Evolutionary conservation across 2,329 filamentous ascomycete species (phyloP), one percentile per base, ranked within the genome.

Genomic region (Cadophora sp.): DNA sequence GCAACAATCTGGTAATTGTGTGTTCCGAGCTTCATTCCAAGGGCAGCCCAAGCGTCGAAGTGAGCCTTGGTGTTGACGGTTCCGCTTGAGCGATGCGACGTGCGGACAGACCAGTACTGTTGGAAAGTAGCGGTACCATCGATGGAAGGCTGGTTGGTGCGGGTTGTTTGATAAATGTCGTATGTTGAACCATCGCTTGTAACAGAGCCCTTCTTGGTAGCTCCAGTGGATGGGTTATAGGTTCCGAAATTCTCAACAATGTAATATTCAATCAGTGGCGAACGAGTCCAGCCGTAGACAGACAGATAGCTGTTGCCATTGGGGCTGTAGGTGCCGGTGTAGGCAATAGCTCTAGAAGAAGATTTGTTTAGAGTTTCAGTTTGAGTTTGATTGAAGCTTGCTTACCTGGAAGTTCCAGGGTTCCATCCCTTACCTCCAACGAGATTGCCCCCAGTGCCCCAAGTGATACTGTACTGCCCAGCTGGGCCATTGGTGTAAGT

Each of bases 61-160:
- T 86, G 84, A 69, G 80, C 82, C 39, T 74, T 76, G 3, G 80
- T 79, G 43, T 80, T 83, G 69, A 88, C 82, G 9, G 81, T 83
- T 1, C 85, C 85, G 62, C 80, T 78, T 30, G 79, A 78, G 59
- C 84, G 80, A 80, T 86, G 84, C 64, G 70, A 78, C 68, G 78
- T 76, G 66, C 84, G 81, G 24, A 86, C 81, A n/a, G 81, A 83
- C 82, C 81, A 85, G 77, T 81, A 85, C 78, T 86, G 84, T 74
- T 82, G 77, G 74, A 86, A 85, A 66, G 82, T 85, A 55, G 72
- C 68, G 43, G 81, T 84, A 41, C 84, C 84, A 71, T 18, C 81
- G 84, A 79, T 85, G 87, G 81, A 66, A 27, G 68, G 62, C 22
- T 66, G 69, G 70, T 80, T 80, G 65, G 71, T 70, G 56, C 70